A percentile compares a stretch with the other conserved stretches of the same genome.
Evolutionary conservation across 371 early-diverging fungal genomes (phyloP).

Genomic region (Cokeromyces recurvatus): DNA sequence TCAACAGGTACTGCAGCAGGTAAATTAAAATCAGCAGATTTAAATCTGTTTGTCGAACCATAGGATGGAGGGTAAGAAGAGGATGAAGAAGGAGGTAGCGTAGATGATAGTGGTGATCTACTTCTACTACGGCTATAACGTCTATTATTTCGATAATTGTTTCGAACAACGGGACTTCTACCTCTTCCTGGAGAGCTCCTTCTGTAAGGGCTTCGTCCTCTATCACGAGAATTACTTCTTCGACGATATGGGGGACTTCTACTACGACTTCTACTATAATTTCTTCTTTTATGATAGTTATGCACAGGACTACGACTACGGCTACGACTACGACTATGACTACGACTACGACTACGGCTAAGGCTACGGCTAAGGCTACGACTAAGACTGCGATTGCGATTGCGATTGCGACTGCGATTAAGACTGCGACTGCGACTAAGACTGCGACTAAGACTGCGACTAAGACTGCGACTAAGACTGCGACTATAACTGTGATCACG

Average conservation of each 20-base stretch:
- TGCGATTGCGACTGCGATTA: conserved; percentile 3
- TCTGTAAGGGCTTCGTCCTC: conserved; percentile 11
- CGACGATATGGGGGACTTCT: no score
- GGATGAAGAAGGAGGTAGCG: no score
- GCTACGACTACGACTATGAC: conserved; percentile 1
- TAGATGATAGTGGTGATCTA: conserved; percentile 3
- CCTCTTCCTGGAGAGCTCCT: conserved; percentile 5
- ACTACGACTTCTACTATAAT: conserved; percentile 5
- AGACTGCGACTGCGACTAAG: conserved; percentile 1
- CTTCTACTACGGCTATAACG: conserved; percentile 10
- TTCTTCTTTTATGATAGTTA: no score
- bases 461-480: neutral
- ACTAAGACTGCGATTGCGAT: conserved; percentile 1
- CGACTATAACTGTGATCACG: neutral
- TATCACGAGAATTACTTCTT: conserved; percentile 1
- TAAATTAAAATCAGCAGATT: neutral
- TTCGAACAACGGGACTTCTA: no score
- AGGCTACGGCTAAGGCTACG: neutral
- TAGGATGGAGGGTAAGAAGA: neutral
- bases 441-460: neutral
- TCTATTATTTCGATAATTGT: neutral
- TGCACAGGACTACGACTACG: conserved; percentile 9
- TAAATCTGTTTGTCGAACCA: neutral
- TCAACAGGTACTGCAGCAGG: neutral
- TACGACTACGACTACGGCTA: conserved; percentile 7